Percentiles rank a stretch among this genome's conserved stretches.
Evolutionary conservation across 176 grass and related monocot genomes (phyloP).

Genomic region (Triticum timopheevii): DNA sequence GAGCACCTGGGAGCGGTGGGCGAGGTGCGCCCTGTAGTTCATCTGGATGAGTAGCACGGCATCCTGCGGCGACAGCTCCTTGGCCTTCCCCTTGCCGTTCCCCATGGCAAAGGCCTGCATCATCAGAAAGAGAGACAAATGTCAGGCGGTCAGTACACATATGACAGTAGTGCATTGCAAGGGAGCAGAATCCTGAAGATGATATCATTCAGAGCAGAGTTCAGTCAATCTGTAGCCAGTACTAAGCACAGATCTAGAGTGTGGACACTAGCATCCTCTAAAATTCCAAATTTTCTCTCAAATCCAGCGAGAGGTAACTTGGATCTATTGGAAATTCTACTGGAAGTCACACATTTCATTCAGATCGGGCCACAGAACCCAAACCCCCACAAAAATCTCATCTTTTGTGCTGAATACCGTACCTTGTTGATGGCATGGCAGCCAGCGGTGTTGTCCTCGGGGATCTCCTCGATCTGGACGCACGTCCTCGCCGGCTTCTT

Average conservation of each 20-base stretch:
- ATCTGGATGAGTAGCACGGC: too few relatives aligned
- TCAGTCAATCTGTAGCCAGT: background rate
- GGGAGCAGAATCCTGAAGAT: background rate
- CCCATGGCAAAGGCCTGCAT: too few relatives aligned
- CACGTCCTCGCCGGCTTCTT: conserved; percentile 22
- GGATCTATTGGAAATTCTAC: background rate
- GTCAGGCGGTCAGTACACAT: too few relatives aligned
- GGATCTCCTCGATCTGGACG: conserved; percentile 61
- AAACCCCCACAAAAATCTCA: background rate
- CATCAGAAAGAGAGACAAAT: too few relatives aligned
- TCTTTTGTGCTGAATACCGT: background rate
- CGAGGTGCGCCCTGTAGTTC: too few relatives aligned
- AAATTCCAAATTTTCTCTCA: background rate
- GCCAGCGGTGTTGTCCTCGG: conserved; percentile 38
- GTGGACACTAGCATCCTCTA: background rate
- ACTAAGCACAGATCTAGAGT: background rate
- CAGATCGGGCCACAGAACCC: background rate
- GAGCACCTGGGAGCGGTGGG: too few relatives aligned
- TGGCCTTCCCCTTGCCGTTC: too few relatives aligned
- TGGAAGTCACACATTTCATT: background rate
- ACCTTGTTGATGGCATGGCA: conserved; percentile 59
- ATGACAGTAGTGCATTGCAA: background rate
- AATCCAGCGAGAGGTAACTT: background rate
- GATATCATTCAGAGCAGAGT: background rate
- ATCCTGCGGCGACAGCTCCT: too few relatives aligned